Percentiles rank a stretch among this genome's conserved stretches.
Evolutionary conservation across 83 land plant species (phyloP).

Genomic region (Diphasiastrum complanatum): DNA sequence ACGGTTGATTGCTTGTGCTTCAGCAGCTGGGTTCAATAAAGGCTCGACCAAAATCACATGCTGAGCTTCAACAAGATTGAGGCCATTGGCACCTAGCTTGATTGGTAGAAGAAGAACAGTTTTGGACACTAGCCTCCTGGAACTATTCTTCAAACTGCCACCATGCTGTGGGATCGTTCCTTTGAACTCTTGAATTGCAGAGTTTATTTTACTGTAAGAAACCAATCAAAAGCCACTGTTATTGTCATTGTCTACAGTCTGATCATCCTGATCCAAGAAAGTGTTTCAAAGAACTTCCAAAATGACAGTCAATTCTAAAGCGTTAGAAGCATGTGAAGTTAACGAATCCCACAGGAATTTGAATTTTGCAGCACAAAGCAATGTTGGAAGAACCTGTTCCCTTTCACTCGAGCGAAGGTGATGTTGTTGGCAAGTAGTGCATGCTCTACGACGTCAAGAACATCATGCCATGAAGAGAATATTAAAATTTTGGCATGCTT

Average conservation of each 20-base stretch:
- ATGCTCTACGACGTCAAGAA: slow-evolving; percentile 87
- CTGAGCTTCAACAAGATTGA: slow-evolving; percentile 87
- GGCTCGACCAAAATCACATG: slow-evolving; percentile 95
- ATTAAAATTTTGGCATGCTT: slow-evolving; percentile 72
- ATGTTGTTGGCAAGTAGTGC: slow-evolving; percentile 60
- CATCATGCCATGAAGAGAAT: slow-evolving; percentile 96
- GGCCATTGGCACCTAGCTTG: slow-evolving; percentile 92
- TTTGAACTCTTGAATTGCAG: slow-evolving; percentile 66
- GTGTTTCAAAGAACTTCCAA: no score
- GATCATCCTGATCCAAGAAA: neutral
- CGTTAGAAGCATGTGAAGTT: no score
- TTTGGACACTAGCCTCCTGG: slow-evolving; percentile 29
- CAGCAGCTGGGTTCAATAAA: slow-evolving; percentile 84
- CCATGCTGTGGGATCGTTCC: slow-evolving; percentile 7
- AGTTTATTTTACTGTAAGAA: slow-evolving; percentile 55
- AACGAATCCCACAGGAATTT: no score
- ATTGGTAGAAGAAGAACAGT: slow-evolving; percentile 73
- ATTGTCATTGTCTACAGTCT: neutral
- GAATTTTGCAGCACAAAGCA: no score
- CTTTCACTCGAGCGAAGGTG: slow-evolving; percentile 69
- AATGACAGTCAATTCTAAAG: no score
- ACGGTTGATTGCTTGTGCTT: slow-evolving; percentile 92
- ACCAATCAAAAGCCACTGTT: neutral
- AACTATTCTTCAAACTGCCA: neutral
- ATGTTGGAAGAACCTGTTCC: slow-evolving; percentile 70